Base-by-base conservation (phyloP, 306 rosid genomes). In the Alnus glutinosa region DNA sequence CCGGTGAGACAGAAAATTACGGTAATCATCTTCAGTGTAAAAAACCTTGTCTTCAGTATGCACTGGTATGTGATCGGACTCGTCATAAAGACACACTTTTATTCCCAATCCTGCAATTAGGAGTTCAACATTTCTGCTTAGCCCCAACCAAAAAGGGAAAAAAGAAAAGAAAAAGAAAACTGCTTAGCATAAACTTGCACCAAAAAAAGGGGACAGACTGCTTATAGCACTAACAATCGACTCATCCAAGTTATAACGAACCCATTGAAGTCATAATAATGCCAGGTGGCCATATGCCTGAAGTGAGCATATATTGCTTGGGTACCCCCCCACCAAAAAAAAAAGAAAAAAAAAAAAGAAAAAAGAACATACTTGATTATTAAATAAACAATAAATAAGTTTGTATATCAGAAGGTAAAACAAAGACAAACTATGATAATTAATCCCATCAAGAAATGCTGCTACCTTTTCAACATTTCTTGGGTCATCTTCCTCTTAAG, bases 11-110 rank as follows among this genome's bases (percentile, higher is more conserved):
- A 94, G 84, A 79, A 91, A 94, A 49, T 92, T 94, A 15, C 89
- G 97, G 80, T 86, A 94, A 81, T 94, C 98, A 6, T 91, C 97
- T 85, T 94, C 98, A 2, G 90, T 87, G 87, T 92, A 92, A 57
- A 92, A 91, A 28, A 88, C 70, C 87, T 92, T 94, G 8, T 94
- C 98, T 82, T 92, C 98, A 9, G 97, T 84, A 83, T 90, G 95
- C 80, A 94, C 89, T 7, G 91, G 82, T 52, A 94, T 79, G 86
- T 89, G 94, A 61, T 94, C 97, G 12, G 97, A 81, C 81, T 89
- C 97, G 63, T 89, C 97, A 79, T 94, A 94, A 42, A 94, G 88
- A 78, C 91, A 92, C 75, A 92, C 55, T 83, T 94, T 94, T 75
- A 94, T 81, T 57, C 93, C 91, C 91, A 94, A 82, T 55, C 97